These are phyloP conservation scores for Eucalyptus regnans DNA, from an alignment of 345 rosid genomes.

Conservation along the genomic window DNA sequence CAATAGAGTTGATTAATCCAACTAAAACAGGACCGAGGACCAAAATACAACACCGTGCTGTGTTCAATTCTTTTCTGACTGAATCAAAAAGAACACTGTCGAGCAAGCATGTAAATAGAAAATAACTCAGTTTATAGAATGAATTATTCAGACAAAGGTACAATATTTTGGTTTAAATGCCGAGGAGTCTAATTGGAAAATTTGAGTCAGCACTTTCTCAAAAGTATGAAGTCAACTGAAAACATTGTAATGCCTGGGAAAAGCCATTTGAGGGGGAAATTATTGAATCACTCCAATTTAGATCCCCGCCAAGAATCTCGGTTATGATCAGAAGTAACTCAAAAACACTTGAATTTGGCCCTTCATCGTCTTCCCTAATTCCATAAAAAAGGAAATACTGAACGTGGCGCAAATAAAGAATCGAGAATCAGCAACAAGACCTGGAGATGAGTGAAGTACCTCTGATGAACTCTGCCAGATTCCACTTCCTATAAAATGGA, in stretches of 20 bases:
- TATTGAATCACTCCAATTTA: neutral
- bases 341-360: neutral
- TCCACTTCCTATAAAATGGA: constrained; percentile 59
- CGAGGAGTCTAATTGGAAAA: neutral
- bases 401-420: neutral
- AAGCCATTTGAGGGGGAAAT: neutral
- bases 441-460: constrained; percentile 13
- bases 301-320: neutral
- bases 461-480: constrained; percentile 59
- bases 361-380: neutral
- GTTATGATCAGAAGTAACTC: neutral
- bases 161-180: neutral
- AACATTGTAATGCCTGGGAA: neutral
- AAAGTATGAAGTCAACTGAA: neutral
- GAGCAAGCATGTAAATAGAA: neutral
- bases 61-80: neutral
- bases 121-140: neutral
- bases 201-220: neutral
- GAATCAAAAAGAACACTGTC: neutral
- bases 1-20: neutral
- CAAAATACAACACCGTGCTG: neutral
- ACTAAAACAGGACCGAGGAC: neutral
- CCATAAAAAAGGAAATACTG: neutral
- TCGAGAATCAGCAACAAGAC: neutral
- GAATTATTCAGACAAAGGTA: neutral